These are phyloP conservation scores for Tuber borchii DNA, from an alignment of 495 filamentous ascomycete species.

Conservation along the genomic window DNA sequence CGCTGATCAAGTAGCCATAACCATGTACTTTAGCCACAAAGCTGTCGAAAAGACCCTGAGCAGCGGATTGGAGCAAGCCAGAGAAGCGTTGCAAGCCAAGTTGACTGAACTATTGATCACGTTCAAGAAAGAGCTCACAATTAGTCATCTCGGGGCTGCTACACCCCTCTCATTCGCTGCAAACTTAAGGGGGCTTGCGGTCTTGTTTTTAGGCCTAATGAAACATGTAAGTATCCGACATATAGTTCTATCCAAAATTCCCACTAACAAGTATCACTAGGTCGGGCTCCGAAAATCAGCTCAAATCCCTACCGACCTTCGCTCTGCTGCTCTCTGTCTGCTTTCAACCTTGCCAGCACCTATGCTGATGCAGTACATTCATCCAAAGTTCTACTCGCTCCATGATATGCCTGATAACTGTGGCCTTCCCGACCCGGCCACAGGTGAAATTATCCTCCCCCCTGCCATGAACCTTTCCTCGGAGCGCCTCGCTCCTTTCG, in stretches of 20 bases:
- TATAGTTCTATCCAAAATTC: neutral
- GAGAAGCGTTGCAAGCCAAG: conserved; percentile 84
- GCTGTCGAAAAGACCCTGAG: conserved; percentile 85
- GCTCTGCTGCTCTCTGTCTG: conserved; percentile 85
- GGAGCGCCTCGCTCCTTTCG: conserved; percentile 78
- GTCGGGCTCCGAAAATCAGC: conserved; percentile 90
- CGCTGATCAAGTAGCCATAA: conserved; percentile 86
- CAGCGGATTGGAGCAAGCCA: conserved; percentile 79
- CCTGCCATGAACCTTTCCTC: conserved; percentile 81
- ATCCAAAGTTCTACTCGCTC: conserved; percentile 85
- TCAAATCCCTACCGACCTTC: conserved; percentile 92
- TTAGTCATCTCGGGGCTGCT: conserved; percentile 86
- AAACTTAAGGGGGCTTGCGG: conserved; percentile 78
- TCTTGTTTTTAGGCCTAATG: conserved; percentile 86
- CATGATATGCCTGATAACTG: conserved; percentile 98
- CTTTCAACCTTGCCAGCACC: conserved; percentile 88
- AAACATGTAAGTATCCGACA: conserved; percentile 64
- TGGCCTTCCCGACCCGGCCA: conserved; percentile 74
- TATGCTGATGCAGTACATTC: conserved; percentile 93
- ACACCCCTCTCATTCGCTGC: conserved; percentile 73
- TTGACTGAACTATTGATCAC: conserved; percentile 87
- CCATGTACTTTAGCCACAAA: conserved; percentile 94
- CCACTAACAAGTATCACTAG: conserved; percentile 42
- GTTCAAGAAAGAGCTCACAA: conserved; percentile 93
- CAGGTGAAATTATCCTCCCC: conserved; percentile 79